Conservation (phyloP, 2,329 filamentous ascomycete species). For the Exophiala alcalophila region DNA sequence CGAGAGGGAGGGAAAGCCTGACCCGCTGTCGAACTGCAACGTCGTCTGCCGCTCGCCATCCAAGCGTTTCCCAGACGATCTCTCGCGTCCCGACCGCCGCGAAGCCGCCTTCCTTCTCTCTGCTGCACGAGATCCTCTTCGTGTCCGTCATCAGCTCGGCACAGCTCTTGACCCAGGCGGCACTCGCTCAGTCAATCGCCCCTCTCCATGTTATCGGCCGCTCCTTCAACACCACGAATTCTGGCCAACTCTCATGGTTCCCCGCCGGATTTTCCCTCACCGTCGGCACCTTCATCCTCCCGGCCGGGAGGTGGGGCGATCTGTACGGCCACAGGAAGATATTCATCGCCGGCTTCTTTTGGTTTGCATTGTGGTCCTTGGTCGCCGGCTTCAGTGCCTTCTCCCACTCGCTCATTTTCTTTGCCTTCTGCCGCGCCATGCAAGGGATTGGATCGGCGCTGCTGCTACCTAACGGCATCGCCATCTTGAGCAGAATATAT, state of each 20-base stretch:
- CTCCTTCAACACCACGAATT: conserved; percentile 39
- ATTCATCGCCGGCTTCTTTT: conserved; percentile 49
- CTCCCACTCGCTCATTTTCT: conserved; percentile 35
- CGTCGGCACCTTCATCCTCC: conserved; percentile 51
- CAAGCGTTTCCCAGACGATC: conserved; percentile 5
- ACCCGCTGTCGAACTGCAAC: no score
- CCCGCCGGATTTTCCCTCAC: conserved; percentile 50
- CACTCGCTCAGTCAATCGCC: conserved; percentile 37
- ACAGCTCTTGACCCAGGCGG: conserved; percentile 41
- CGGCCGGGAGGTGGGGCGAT: conserved; percentile 51
- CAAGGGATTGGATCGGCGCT: conserved; percentile 51
- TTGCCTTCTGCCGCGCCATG: conserved; percentile 38
- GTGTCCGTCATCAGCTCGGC: conserved; percentile 46
- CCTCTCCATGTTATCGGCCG: conserved; percentile 47
- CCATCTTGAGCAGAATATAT: conserved; percentile 48
- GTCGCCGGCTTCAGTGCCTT: conserved; percentile 47
- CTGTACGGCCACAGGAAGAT: conserved; percentile 51
- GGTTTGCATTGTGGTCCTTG: conserved; percentile 50
- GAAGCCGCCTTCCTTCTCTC: conserved; percentile 17
- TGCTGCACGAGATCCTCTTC: conserved; percentile 34
- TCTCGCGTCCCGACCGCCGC: conserved; percentile 10
- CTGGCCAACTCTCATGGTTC: conserved; percentile 48
- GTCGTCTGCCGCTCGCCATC: background rate
- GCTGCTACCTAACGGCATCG: conserved; percentile 49
- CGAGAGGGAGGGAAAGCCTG: no score